Base-by-base conservation (phyloP, 2,329 filamentous ascomycete species). In the Cercospora nicotianae region DNA sequence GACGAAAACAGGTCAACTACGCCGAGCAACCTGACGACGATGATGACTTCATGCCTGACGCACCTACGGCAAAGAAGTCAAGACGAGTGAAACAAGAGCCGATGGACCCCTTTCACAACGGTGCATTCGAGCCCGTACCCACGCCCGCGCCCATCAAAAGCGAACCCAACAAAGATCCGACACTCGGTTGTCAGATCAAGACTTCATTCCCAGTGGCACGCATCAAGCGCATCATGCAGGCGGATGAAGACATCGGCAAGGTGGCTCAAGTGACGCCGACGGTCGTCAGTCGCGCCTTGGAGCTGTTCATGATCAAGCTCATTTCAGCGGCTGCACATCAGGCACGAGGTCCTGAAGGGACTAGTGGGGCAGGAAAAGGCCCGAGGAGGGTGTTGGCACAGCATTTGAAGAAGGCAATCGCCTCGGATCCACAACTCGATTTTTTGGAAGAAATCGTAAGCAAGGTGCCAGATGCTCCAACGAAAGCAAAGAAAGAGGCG, bases 191-290 rank as follows among this genome's bases (percentile, higher is more conserved):
- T 81, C 80, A 93, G 53, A 93, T 99, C 74, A 92, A 89, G 80
- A 98, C 94, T 36, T 97, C 97, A 76, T 99, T 99, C 76, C 95
- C 95, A 1, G 96, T 96, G 33, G 95, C 95, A 13, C 87, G 95
- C 70, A 99, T 99, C 83, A 99, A 99, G 85, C 89, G 95, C 62
- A 98, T 99, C 76, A 98, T 99, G 95, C 95, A 99, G 81, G 94
- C 94, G 10, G 95, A 99, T 77, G 95, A 99, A 77, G 95, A 99
- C 79, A 94, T 99, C 0, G 95, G 95, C 70, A 99, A 99, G 82
- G 95, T 99, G 9, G 94, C 95, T 3, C 95, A 99, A 80, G 95
- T 98, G 69, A 97, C 95, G 0, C 94, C 94, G 16, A 96, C 97
- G 66, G 95, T 94, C 28, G 94, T 98, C 55, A 89, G 87, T 88